Conservation (phyloP, 257 asterid species). For the Lycium barbarum region DNA sequence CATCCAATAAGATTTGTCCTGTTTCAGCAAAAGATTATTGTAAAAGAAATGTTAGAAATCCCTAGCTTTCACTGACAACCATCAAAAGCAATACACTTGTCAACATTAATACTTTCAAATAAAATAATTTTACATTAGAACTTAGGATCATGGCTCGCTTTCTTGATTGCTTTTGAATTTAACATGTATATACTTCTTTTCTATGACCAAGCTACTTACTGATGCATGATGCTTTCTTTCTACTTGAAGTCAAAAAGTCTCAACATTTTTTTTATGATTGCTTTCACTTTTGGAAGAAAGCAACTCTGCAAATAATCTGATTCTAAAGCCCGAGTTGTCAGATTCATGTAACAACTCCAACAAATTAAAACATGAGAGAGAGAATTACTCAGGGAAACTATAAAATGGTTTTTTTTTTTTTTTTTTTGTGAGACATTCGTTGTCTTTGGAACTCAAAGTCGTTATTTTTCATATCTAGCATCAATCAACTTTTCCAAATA, state of each 20-base stretch:
- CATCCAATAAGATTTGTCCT: conserved; percentile 58
- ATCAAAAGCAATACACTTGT: conserved; percentile 1
- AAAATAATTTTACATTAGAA: background rate
- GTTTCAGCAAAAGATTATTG: conserved; percentile 22
- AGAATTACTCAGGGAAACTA: background rate
- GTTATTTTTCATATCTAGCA: background rate
- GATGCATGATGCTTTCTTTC: background rate
- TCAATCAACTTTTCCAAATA: background rate
- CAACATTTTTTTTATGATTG: background rate
- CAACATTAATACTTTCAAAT: background rate
- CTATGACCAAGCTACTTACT: background rate
- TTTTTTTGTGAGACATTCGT: background rate
- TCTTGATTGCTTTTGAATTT: background rate
- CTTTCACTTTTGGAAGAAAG: background rate
- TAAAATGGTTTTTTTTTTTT: background rate
- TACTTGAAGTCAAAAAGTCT: background rate
- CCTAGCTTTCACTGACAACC: background rate
- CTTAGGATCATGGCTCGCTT: background rate
- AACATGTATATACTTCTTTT: background rate
- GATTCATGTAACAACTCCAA: background rate
- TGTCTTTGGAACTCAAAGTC: background rate
- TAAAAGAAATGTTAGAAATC: background rate
- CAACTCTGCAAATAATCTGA: background rate
- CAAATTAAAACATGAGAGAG: conserved; percentile 1
- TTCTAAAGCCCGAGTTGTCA: background rate